Percentiles rank a stretch among this genome's conserved stretches.
phyloP scores from a whole-genome alignment of 2,329 filamentous ascomycete species.

The Nigrospora oryzae region DNA sequence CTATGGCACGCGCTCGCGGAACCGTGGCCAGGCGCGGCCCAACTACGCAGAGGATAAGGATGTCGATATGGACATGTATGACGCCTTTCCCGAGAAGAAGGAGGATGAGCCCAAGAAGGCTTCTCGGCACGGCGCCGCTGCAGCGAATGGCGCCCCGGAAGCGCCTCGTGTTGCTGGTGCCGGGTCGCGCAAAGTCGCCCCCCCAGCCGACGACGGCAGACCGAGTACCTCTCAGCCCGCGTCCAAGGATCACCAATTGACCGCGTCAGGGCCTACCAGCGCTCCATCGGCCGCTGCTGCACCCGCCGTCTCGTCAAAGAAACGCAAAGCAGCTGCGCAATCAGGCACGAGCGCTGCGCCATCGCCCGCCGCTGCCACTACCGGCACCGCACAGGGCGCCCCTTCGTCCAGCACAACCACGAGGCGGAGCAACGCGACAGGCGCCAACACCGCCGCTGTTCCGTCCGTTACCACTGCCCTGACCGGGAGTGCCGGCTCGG shows the following conservation, averaged over 20 bases:
- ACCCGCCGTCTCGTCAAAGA: slow-evolving; percentile 49
- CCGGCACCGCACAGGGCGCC: slow-evolving; percentile 14
- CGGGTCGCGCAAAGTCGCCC: slow-evolving; percentile 29
- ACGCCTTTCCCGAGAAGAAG: slow-evolving; percentile 51
- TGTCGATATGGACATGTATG: slow-evolving; percentile 77
- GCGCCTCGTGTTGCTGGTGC: slow-evolving; percentile 17
- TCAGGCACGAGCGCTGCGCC: slow-evolving; percentile 17
- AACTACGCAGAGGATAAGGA: slow-evolving; percentile 97
- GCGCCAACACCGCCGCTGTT: slow-evolving; percentile 5
- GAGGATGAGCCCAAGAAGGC: slow-evolving; percentile 51
- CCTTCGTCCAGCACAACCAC: slow-evolving; percentile 15
- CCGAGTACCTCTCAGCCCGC: slow-evolving; percentile 12
- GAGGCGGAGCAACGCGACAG: slow-evolving; percentile 14
- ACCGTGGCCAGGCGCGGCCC: slow-evolving; percentile 71
- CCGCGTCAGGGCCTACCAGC: slow-evolving; percentile 13
- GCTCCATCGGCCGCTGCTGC: slow-evolving; percentile 8
- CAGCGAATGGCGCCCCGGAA: slow-evolving; percentile 20
- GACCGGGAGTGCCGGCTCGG: slow-evolving; percentile 8
- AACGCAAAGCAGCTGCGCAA: slow-evolving; percentile 67
- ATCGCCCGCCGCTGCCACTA: slow-evolving; percentile 7
- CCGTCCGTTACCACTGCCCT: slow-evolving; percentile 7
- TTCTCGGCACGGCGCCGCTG: slow-evolving; percentile 34
- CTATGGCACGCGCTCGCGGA: slow-evolving; percentile 91
- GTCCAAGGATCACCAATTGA: slow-evolving; percentile 15
- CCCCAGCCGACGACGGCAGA: slow-evolving; percentile 19